Conservation (phyloP, 1,139 yeast species). For the Martiniozyma asiatica region DNA sequence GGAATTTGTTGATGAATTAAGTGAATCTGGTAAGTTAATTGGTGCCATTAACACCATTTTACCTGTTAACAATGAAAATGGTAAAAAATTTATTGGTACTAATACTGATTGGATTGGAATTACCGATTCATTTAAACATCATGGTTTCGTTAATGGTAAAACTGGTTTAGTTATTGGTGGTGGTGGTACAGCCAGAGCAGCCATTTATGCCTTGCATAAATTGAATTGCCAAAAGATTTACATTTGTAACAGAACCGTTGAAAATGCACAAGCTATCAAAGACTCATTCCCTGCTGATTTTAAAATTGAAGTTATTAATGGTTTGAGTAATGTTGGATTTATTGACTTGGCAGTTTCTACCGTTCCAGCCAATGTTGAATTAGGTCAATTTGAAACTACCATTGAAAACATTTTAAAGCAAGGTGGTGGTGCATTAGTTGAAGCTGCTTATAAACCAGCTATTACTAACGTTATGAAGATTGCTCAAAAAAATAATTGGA, state of each 20-base stretch:
- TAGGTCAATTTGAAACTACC: conserved; percentile 34
- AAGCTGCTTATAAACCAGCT: conserved; percentile 88
- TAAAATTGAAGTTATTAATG: conserved; percentile 49
- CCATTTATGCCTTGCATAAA: conserved; percentile 70
- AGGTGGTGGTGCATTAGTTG: conserved; percentile 43
- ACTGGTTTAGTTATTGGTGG: conserved; percentile 79
- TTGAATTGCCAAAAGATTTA: conserved; percentile 72
- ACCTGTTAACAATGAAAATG: conserved; percentile 41
- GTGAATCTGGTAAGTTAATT: conserved; percentile 62
- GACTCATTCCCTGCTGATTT: conserved; percentile 45
- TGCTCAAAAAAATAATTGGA: conserved; percentile 42
- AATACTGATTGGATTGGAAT: conserved; percentile 97
- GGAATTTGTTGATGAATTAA: conserved; percentile 47
- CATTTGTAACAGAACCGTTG: conserved; percentile 67
- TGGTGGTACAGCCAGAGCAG: conserved; percentile 97
- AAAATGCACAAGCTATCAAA: too few species aligned
- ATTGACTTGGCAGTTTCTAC: conserved; percentile 82
- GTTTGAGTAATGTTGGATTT: conserved; percentile 41
- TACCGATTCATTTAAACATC: conserved; percentile 46
- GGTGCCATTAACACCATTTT: conserved; percentile 92
- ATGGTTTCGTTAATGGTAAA: conserved; percentile 35
- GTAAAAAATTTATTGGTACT: conserved; percentile 61
- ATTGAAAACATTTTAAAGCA: conserved; percentile 34
- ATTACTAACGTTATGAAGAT: conserved; percentile 75
- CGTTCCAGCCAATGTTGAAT: conserved; percentile 75